phyloP scores from a whole-genome alignment of 495 filamentous ascomycete species.

The Penicillium canariense region DNA sequence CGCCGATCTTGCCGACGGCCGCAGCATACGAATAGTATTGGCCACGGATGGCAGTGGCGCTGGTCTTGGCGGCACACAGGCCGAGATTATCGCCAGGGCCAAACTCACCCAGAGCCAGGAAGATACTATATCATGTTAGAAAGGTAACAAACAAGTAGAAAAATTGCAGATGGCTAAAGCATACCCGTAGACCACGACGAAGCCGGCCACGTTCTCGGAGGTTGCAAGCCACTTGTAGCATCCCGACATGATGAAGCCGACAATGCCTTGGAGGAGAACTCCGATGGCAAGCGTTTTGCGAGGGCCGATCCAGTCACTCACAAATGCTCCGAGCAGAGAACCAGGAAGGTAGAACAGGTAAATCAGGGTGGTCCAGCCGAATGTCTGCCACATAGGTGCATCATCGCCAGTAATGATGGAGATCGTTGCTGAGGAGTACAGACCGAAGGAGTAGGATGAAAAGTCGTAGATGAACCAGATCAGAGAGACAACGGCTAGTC shows the following conservation, averaged over 20 bases:
- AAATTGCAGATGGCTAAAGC: constrained; percentile 8
- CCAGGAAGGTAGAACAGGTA: constrained; percentile 87
- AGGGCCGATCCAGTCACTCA: constrained; percentile 75
- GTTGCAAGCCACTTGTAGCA: constrained; percentile 63
- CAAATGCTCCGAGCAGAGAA: constrained; percentile 67
- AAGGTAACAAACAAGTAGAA: not conserved
- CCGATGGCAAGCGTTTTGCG: constrained; percentile 65
- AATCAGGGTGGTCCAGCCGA: constrained; percentile 83
- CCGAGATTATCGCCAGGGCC: constrained; percentile 93
- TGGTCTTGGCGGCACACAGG: constrained; percentile 80
- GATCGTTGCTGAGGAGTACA: constrained; percentile 73
- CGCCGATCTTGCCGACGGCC: constrained; percentile 81
- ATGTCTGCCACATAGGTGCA: constrained; percentile 65
- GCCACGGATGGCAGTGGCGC: constrained; percentile 80
- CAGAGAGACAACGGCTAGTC: constrained; percentile 59
- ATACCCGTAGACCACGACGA: constrained; percentile 69
- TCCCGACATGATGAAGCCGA: constrained; percentile 86
- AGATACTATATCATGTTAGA: constrained; percentile 53
- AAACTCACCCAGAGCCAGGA: constrained; percentile 78
- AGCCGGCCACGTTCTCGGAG: constrained; percentile 64
- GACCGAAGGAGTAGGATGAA: constrained; percentile 72
- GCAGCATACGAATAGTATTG: constrained; percentile 92
- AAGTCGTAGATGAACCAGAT: constrained; percentile 97
- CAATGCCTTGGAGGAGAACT: constrained; percentile 65
- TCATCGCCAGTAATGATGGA: constrained; percentile 56